Evolutionary conservation across 2,329 filamentous ascomycete species (phyloP).

Genomic region (Passalora sequoiae): DNA sequence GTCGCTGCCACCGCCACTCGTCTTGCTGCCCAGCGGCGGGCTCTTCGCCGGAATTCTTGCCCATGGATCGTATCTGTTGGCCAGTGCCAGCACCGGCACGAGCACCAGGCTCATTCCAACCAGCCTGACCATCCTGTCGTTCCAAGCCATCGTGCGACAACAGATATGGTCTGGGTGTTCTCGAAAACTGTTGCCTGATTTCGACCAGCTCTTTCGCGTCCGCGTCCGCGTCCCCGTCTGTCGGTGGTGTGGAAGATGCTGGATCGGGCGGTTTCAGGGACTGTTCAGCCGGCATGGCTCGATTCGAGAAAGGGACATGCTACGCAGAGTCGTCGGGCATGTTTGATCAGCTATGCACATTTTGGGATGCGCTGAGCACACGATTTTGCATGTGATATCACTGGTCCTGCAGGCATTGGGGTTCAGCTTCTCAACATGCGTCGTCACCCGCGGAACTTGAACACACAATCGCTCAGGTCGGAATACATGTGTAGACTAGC

Average conservation of each 20-base stretch:
- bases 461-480: neutral
- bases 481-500: neutral
- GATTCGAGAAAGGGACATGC: neutral
- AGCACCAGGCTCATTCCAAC: slow-evolving; percentile 15
- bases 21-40: neutral
- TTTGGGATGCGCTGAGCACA: neutral
- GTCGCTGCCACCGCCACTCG: slow-evolving; percentile 18
- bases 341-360: neutral
- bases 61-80: slow-evolving; percentile 19
- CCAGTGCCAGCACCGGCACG: slow-evolving; percentile 10
- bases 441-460: too few relatives aligned
- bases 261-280: neutral
- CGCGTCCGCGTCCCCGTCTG: too few relatives aligned
- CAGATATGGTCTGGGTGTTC: slow-evolving; percentile 10
- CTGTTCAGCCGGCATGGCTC: neutral
- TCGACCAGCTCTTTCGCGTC: neutral
- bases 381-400: neutral
- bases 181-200: slow-evolving; percentile 6
- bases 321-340: neutral
- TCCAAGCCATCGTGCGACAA: slow-evolving; percentile 5
- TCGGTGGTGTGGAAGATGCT: neutral
- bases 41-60: neutral
- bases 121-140: slow-evolving; percentile 16
- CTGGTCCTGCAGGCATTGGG: neutral
- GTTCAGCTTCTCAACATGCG: too few relatives aligned